Conservation (phyloP, 805 yeast genomes). For the Myxozyma vanderwaltii region DNA sequence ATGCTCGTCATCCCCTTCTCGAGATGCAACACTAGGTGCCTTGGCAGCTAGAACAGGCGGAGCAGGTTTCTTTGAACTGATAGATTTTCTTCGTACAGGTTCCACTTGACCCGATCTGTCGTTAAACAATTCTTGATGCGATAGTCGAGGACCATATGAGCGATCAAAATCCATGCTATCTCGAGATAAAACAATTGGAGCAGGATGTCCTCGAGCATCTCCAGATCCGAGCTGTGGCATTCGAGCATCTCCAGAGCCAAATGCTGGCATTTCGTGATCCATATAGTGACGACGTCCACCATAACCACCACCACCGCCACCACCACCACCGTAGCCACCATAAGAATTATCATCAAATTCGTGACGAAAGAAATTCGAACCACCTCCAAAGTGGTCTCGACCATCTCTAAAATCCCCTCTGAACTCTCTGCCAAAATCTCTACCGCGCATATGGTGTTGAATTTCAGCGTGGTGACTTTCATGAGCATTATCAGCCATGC, state of each 20-base stretch:
- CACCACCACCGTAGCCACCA: not conserved
- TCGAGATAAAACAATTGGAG: conserved; percentile 28
- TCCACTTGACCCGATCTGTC: conserved; percentile 32
- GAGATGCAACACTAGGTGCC: not conserved
- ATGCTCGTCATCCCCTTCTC: not conserved
- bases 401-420: conserved; percentile 9
- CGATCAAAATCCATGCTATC: conserved; percentile 31
- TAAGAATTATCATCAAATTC: conserved; percentile 3
- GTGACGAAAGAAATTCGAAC: not conserved
- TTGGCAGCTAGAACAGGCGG: not conserved
- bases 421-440: conserved; percentile 2
- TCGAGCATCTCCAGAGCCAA: conserved; percentile 12
- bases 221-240: conserved; percentile 15
- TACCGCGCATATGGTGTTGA: not conserved
- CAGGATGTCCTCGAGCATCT: conserved; percentile 21
- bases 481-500: conserved; percentile 3
- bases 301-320: not conserved
- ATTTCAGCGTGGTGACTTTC: conserved; percentile 1
- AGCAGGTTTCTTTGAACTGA: conserved; percentile 12
- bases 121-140: conserved; percentile 24
- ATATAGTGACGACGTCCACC: conserved; percentile 9
- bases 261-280: conserved; percentile 15
- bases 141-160: conserved; percentile 21
- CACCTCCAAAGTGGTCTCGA: conserved; percentile 1
- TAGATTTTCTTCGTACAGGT: conserved; percentile 27